Evolutionary conservation across 345 rosid species (phyloP), one percentile per base, ranked within the genome.

Genomic region (Dipteronia sinensis): DNA sequence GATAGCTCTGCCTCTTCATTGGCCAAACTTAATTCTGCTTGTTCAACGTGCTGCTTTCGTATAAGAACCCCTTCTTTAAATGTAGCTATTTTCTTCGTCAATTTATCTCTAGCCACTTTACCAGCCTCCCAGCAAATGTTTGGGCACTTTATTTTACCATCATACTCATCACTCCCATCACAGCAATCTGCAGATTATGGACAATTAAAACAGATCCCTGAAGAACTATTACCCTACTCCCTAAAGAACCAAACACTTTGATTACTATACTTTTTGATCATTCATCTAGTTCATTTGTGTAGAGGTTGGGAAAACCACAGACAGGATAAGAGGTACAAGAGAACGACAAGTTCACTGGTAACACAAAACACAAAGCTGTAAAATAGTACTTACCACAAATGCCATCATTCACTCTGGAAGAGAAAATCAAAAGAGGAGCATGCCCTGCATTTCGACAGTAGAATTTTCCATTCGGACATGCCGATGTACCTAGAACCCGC

Each of bases 101-200:
- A 82, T 75, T 82, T 93, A 66, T 89, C 88, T 70, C 90, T 77
- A 81, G 98, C 98, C 62, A 88, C 93, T 88, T 91, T 89, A 40
- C 99, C 98, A 77, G 94, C 93, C 82, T 97, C 94, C 98, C 93
- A 92, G 85, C 99, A 94, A 46, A 96, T 88, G 81, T 94, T 91
- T 62, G 78, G 76, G 80, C 99, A 97, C 75, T 87, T 85, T 64
- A 89, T 86, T 83, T 83, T 79, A 71, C 94, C 91, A 74, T 88
- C 96, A 74, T 97, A 92, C 83, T 97, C 99, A 27, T 94, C 99
- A 85, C 97, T 97, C 67, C 98, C 99, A 77, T 97, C 99, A 81
- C 99, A 97, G 83, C 99, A 97, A 86, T 97, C 98, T 97, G 85
- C 81, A 19, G 16, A 80, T 27, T 17, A 10, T 17, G 56, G 66